These are phyloP conservation scores for Zygoascus bituminiphila DNA, from an alignment of 805 yeast species.

Conservation along the genomic window DNA sequence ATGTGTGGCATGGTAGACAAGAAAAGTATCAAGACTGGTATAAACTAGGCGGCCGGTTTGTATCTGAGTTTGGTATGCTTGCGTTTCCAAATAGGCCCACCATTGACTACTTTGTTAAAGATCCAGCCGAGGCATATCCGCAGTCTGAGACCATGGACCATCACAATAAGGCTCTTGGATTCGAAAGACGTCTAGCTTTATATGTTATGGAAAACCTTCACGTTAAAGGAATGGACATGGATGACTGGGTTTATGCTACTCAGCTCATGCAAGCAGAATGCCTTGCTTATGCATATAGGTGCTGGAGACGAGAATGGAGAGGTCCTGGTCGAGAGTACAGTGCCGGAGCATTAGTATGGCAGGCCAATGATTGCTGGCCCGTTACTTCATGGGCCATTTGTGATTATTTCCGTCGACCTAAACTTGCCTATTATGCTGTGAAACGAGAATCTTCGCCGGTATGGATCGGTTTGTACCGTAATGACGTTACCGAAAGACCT, in stretches of 20 bases:
- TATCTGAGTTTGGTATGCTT: slow-evolving; percentile 49
- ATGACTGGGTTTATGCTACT: slow-evolving; percentile 42
- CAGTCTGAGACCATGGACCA: slow-evolving; percentile 38
- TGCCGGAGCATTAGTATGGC: slow-evolving; percentile 48
- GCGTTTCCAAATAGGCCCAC: slow-evolving; percentile 37
- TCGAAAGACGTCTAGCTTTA: slow-evolving; percentile 37
- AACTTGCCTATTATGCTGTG: slow-evolving; percentile 40
- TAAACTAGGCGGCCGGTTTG: slow-evolving; percentile 40
- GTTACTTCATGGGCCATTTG: slow-evolving; percentile 43
- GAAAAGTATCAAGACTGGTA: slow-evolving; percentile 43
- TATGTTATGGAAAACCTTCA: slow-evolving; percentile 41
- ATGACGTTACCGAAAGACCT: slow-evolving; percentile 9
- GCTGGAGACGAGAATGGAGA: slow-evolving; percentile 43
- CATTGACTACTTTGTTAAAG: slow-evolving; percentile 31
- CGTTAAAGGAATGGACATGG: slow-evolving; percentile 31
- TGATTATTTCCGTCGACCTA: slow-evolving; percentile 37
- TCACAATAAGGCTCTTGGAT: slow-evolving; percentile 45
- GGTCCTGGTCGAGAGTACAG: slow-evolving; percentile 29
- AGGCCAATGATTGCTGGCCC: slow-evolving; percentile 48
- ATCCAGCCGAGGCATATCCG: slow-evolving; percentile 34
- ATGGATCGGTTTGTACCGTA: slow-evolving; percentile 32
- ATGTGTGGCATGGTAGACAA: slow-evolving; percentile 48
- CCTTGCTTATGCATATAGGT: slow-evolving; percentile 37
- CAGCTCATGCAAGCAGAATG: slow-evolving; percentile 48
- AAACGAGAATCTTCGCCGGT: slow-evolving; percentile 36